Percentiles rank a stretch among this genome's conserved stretches.
These are phyloP conservation scores for Lyophyllum semitale DNA, from an alignment of 768 basidiomycete genomes.

Conservation along the genomic window DNA sequence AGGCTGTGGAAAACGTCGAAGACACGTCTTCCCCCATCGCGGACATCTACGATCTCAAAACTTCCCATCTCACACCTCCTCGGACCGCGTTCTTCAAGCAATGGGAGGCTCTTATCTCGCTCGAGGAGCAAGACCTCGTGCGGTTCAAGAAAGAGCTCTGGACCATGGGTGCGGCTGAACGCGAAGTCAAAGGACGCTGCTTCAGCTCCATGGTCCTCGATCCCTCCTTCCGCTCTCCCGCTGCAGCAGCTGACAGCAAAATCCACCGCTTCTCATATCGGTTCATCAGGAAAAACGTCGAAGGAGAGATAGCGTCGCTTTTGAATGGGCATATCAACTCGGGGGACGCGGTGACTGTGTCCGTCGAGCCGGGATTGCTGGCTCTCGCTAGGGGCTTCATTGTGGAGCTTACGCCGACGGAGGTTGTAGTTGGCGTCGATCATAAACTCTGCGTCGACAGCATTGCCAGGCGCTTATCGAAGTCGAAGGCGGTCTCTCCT, in stretches of 20 bases:
- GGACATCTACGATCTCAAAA: conserved; percentile 76
- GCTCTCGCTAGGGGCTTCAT: conserved; percentile 87
- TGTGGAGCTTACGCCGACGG: conserved; percentile 61
- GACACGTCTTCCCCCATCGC: conserved; percentile 56
- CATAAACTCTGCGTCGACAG: conserved; percentile 61
- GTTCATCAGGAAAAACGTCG: conserved; percentile 46
- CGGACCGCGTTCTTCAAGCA: conserved; percentile 82
- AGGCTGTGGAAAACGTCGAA: conserved; percentile 72
- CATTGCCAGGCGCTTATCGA: conserved; percentile 42
- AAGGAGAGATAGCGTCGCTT: conserved; percentile 21
- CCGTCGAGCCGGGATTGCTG: conserved; percentile 84
- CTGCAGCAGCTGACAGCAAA: conserved; percentile 41
- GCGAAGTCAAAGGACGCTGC: conserved; percentile 83
- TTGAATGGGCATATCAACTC: conserved; percentile 76
- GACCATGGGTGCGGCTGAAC: conserved; percentile 81
- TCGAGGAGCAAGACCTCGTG: conserved; percentile 85
- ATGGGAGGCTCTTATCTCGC: conserved; percentile 85
- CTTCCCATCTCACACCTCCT: conserved; percentile 68
- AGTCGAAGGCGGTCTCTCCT: conserved; percentile 9
- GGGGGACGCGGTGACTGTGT: conserved; percentile 86
- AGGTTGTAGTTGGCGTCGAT: conserved; percentile 81
- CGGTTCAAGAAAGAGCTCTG: conserved; percentile 91
- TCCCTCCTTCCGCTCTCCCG: conserved; percentile 30
- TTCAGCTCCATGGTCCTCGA: conserved; percentile 80
- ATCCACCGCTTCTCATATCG: conserved; percentile 82